Base-by-base conservation (phyloP, 345 rosid species). In the Populus davidiana region DNA sequence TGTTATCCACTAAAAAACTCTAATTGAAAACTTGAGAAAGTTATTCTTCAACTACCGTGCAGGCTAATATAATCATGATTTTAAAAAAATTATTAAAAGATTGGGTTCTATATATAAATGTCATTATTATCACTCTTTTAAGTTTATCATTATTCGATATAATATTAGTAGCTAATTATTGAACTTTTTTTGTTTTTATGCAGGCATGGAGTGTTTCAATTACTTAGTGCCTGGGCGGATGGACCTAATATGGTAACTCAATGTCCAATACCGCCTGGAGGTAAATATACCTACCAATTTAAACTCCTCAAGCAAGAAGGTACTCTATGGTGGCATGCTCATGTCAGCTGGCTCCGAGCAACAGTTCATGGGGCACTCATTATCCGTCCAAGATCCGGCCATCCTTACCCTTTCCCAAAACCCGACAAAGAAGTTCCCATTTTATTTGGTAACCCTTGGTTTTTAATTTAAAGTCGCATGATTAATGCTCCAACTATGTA, bases 251-350 rank as follows among this genome's bases (percentile, higher is more conserved):
- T 89, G 91, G 71, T 90, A 20, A 91, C 98, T 2, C 99, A 95
- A 18, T 93, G 99, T 69, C 94, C 99, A 14, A 91, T 93, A 63
- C 83, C 29, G 3, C 94, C 99, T 0, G 94, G 96, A 5, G 62
- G 52, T 16, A 89, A 80, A 27, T 95, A 85, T 80, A 87, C 93
- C 6, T 91, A 95, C 83, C 87, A 80, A 73, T 93, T 92, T 77
- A 89, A 64, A 38, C 72, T 93, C 82, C 81, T 83, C 43, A 73
- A 79, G 29, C 99, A 95, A 70, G 97, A 93, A 78, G 98, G 98
- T 8, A 93, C 99, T 29, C 88, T 93, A 1, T 93, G 98, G 98
- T 95, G 99, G 99, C 97, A 95, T 38, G 96, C 98, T 39, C 99
- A 95, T 27, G 63, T 82, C 33, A 86, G 92, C 0, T 79, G 77